Evolutionary conservation across 495 filamentous ascomycete species (phyloP).

Genomic region (Hypoxylon trugodes): DNA sequence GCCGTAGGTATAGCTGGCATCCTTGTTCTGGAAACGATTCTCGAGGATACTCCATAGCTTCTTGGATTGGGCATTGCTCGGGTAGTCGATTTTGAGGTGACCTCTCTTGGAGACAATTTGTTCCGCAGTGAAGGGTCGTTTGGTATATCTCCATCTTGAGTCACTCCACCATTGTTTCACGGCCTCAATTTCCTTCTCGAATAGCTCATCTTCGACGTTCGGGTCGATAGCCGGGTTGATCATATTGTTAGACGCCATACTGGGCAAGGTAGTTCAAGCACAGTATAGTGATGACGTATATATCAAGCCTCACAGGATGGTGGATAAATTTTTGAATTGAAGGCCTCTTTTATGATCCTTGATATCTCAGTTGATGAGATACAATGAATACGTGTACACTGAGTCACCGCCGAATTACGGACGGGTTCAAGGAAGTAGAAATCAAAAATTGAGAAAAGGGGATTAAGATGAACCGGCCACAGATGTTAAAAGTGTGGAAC

Average conservation of each 20-base stretch:
- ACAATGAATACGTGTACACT: slow-evolving; percentile 1
- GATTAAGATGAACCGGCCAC: slow-evolving; percentile 5
- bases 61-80: slow-evolving; percentile 86
- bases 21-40: slow-evolving; percentile 80
- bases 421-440: slow-evolving; percentile 1
- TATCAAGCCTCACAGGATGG: slow-evolving; percentile 1
- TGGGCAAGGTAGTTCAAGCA: slow-evolving; percentile 37
- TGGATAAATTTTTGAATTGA: neutral
- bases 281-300: slow-evolving; percentile 2
- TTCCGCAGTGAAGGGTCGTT: slow-evolving; percentile 92
- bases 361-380: neutral
- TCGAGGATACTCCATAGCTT: slow-evolving; percentile 95
- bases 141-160: slow-evolving; percentile 90
- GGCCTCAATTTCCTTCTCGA: slow-evolving; percentile 79
- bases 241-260: slow-evolving; percentile 66
- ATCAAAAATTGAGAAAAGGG: slow-evolving; percentile 5
- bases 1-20: slow-evolving; percentile 93
- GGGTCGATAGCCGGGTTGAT: slow-evolving; percentile 60
- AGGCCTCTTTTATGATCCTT: neutral
- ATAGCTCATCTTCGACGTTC: slow-evolving; percentile 81
- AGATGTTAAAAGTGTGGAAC: slow-evolving; percentile 5
- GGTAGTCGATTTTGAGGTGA: slow-evolving; percentile 88
- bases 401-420: neutral
- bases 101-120: slow-evolving; percentile 96
- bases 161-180: slow-evolving; percentile 96